Base-by-base conservation (phyloP, 164 flowering plant species). In the Hamamelis virginiana region DNA sequence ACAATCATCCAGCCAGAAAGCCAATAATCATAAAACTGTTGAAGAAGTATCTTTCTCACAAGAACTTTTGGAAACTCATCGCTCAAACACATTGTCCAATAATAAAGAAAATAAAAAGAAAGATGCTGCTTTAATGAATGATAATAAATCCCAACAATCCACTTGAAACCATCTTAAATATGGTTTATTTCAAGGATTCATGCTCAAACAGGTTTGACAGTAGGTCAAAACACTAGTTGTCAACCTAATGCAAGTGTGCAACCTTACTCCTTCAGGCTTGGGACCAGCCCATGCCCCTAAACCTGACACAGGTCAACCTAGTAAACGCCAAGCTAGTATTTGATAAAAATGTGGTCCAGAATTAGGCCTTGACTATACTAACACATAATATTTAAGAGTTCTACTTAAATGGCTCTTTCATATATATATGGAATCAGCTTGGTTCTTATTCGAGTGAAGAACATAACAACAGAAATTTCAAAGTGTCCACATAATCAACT, bases 1-100 rank as follows among this genome's bases (percentile, higher is more conserved):
- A 66, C 26, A 75, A 57, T 27, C 16, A 51, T 6, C 16, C 21
- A 53, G 66, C 11, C 18, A 28, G 44, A 18, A 70, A 66, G 26
- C 19, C 27, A 10, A 52, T 28, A 4, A 64, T 25, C 9, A 26
- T 45, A 59, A 45, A 44, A 43, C 19, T 5, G 41, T 33, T 6
- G 6, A 33, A 33, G 41, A 33, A 33, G 41, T 33, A 2, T 33
- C 41, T 33, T 33, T 33, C 41, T 33, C 2, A 33, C 6, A 6
- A 33, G 6, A 33, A 33, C 41, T 33, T 6, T 2, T 33, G 41
- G 41, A 33, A 33, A 33, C 41, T 33, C 41, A 33, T 33, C 6
- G 6, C 41, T 33, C 6, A 33, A 2, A 33, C n/a, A n/a, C n/a
- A n/a, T n/a, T n/a, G 41, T 33, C 41, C 41, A 6, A 33, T n/a